Evolutionary conservation across 495 filamentous ascomycete species (phyloP).

Genomic region (Neurospora terricola): DNA sequence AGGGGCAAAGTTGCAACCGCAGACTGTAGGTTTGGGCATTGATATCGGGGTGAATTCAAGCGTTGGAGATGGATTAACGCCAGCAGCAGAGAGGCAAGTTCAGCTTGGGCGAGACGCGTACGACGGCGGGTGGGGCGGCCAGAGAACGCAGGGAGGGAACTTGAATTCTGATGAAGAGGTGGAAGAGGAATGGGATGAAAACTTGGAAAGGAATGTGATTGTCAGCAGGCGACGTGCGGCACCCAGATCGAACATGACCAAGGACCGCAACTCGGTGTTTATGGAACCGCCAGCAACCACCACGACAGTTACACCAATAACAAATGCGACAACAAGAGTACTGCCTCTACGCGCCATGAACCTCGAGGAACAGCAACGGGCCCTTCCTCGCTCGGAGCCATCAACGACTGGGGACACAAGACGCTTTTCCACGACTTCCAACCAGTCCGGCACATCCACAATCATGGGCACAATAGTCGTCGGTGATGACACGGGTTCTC

Average conservation of each 20-base stretch:
- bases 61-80: constrained; percentile 24
- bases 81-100: constrained; percentile 30
- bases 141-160: not conserved
- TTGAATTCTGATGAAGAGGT: constrained; percentile 24
- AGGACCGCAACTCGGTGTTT: constrained; percentile 27
- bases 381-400: constrained; percentile 29
- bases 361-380: constrained; percentile 27
- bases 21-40: constrained; percentile 39
- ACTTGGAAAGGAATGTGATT: constrained; percentile 46
- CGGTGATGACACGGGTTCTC: constrained; percentile 39
- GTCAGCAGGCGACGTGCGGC: constrained; percentile 39
- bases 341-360: constrained; percentile 37
- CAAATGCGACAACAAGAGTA: constrained; percentile 8
- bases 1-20: constrained; percentile 16
- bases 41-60: constrained; percentile 30
- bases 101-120: constrained; percentile 20
- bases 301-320: constrained; percentile 36
- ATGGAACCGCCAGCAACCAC: constrained; percentile 25
- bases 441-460: constrained; percentile 50
- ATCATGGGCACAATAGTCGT: constrained; percentile 62
- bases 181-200: constrained; percentile 45
- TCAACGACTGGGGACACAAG: constrained; percentile 37
- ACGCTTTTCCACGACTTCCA: constrained; percentile 53
- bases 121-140: constrained; percentile 37
- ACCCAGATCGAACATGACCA: constrained; percentile 9